A percentile compares a stretch with the other conserved stretches of the same genome.
Evolutionary conservation across 2,329 filamentous ascomycete species (phyloP).

Genomic region (Verticillium longisporum): DNA sequence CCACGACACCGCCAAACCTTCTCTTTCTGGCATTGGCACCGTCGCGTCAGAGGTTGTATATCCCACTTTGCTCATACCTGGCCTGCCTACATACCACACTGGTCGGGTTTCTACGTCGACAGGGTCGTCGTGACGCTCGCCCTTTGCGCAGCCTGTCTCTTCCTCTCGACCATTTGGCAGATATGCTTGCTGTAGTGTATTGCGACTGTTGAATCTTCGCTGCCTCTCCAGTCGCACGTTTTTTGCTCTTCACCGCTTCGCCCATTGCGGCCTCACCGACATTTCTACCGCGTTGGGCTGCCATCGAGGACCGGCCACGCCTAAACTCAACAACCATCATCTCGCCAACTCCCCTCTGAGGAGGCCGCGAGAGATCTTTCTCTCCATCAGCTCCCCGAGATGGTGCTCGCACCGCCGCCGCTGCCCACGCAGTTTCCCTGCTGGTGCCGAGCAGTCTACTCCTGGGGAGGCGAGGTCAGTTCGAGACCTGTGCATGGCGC

Average conservation of each 20-base stretch:
- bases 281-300: not conserved
- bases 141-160: conserved; percentile 5
- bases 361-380: not conserved
- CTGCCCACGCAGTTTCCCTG: conserved; percentile 79
- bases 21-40: not conserved
- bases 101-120: conserved; percentile 7
- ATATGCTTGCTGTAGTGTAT: not conserved
- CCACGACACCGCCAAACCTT: conserved; percentile 1
- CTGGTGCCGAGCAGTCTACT: conserved; percentile 87
- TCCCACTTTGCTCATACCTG: not conserved
- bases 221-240: conserved; percentile 1
- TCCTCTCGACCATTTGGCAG: conserved; percentile 4
- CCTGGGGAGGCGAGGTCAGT: conserved; percentile 78
- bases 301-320: not conserved
- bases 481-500: not conserved
- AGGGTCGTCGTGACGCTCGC: conserved; percentile 11
- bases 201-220: not conserved
- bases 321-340: not conserved
- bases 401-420: conserved; percentile 49
- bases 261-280: conserved; percentile 1
- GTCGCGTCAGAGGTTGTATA: not conserved
- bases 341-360: not conserved
- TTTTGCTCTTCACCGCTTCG: conserved; percentile 1
- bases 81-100: not conserved
- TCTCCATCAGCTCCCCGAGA: conserved; percentile 20